Percentiles rank a stretch among this genome's conserved stretches.
Conservation (phyloP, 2,329 filamentous ascomycete genomes). For the Monosporascus sp. region DNA sequence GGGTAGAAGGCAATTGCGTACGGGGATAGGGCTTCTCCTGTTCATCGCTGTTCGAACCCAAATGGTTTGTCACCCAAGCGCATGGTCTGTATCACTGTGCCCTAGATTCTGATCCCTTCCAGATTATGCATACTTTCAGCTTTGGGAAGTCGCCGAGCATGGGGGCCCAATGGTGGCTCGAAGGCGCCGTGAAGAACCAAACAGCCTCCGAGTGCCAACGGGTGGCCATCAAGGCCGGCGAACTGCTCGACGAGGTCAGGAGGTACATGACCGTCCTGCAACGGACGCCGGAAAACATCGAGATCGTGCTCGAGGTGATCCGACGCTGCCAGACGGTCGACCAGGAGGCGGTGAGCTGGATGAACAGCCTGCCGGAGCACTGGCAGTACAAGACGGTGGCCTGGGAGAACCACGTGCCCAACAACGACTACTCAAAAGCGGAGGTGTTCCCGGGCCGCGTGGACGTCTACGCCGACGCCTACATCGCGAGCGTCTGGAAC, state of each 20-base stretch:
- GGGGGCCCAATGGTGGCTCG: constrained; percentile 56
- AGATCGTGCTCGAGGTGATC: constrained; percentile 46
- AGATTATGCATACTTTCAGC: constrained; percentile 54
- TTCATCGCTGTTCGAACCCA: constrained; percentile 57
- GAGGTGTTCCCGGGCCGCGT: constrained; percentile 57
- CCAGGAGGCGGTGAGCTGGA: constrained; percentile 47
- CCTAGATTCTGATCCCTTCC: constrained; percentile 5
- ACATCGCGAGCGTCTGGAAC: constrained; percentile 54
- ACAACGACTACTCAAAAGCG: constrained; percentile 45
- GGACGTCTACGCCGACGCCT: constrained; percentile 54
- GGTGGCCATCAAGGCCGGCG: constrained; percentile 48
- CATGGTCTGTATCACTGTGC: not conserved
- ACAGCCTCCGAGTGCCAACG: constrained; percentile 43
- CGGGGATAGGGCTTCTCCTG: constrained; percentile 46
- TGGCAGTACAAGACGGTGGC: constrained; percentile 49
- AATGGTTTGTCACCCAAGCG: constrained; percentile 40
- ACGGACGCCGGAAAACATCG: constrained; percentile 44
- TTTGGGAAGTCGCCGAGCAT: constrained; percentile 46
- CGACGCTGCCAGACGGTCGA: constrained; percentile 47
- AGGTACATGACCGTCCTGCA: constrained; percentile 39
- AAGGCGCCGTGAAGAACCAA: constrained; percentile 44
- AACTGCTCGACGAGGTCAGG: constrained; percentile 50
- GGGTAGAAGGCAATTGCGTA: constrained; percentile 48
- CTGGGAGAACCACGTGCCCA: constrained; percentile 50
- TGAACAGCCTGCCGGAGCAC: constrained; percentile 40